Conservation (phyloP, 257 asterid genomes). For the Solanum gracilifrons region DNA sequence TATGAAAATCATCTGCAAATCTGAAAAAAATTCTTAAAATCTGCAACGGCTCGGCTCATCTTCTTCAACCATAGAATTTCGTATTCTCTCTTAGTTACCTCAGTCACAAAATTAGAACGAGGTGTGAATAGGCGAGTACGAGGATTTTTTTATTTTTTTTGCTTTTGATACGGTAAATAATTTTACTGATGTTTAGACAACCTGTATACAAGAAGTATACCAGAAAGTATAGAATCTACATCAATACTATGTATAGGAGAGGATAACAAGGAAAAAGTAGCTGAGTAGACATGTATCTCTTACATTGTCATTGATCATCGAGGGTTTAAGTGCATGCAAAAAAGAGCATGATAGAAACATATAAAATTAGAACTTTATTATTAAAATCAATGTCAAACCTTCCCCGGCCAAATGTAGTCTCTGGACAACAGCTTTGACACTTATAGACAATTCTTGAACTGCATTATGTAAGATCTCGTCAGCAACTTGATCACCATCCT, state of each 20-base stretch:
- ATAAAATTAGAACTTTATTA: not conserved
- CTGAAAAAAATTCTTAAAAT: not conserved
- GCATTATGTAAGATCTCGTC: constrained; percentile 62
- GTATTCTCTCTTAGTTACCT: not conserved
- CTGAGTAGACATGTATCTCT: not conserved
- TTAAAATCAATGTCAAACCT: constrained; percentile 28
- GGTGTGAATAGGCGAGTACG: not conserved
- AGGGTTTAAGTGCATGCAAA: not conserved
- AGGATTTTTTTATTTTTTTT: not conserved
- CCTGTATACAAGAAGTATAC: not conserved
- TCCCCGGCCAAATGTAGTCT: constrained; percentile 72
- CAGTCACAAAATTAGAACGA: not conserved
- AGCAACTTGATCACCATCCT: constrained; percentile 83
- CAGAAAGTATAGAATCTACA: not conserved
- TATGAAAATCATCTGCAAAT: not conserved
- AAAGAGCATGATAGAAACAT: not conserved
- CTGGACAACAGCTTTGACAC: constrained; percentile 83
- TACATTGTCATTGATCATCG: not conserved
- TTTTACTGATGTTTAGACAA: not conserved
- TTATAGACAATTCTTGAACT: constrained; percentile 67
- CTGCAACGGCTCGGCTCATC: not conserved
- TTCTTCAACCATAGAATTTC: not conserved
- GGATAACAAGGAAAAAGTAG: not conserved
- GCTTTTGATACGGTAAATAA: not conserved
- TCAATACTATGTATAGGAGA: not conserved